Evolutionary conservation across 225 moss, liverwort and hornwort species (phyloP), one percentile per base, ranked within the genome.

Genomic region (Polytrichum commune): DNA sequence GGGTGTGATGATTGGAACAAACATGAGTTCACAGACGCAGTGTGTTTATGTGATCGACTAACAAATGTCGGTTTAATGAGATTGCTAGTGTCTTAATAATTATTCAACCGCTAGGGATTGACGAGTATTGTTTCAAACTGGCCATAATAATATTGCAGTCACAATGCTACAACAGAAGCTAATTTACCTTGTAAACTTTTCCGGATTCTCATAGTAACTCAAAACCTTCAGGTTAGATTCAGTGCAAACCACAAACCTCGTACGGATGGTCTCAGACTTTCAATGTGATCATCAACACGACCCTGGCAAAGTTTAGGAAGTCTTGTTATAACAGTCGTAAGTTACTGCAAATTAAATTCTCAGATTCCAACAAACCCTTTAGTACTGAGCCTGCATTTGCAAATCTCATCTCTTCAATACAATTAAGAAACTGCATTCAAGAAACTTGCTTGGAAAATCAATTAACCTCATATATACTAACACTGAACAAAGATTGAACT

Each of bases 271-370:
- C 71, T 90, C 93, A 27, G 27, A 29, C 29, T 29, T 2, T 29
- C 4, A 30, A 88, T 89, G 80, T 90, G 90, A 71, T 96, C 93
- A 71, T 96, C 93, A 80, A 76, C 90, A 69, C 92, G 93, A 72
- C 96, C 96, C 92, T 96, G 75, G 33, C 33, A 33, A 33, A 30
- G 0, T 33, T 7, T 1, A 33, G 33, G 33, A 33, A 46, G 7
- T 33, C 33, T 8, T 33, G 33, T 33, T 8, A 33, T 1, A 1
- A 33, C 33, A 33, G 33, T 8, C 33, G 33, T 7, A 33, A 33
- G 33, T 33, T 7, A 33, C 33, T 33, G 33, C 33, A 33, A 33
- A 33, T 33, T 33, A 33, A 33, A 6, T 6, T 1, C 30, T 6
- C 29, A 30, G 33, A 7, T 33, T 33, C 8, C 33, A 33, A 33